These are phyloP conservation scores for Trypanosoma theileri DNA, from an alignment of 208 protist species.

Conservation along the genomic window DNA sequence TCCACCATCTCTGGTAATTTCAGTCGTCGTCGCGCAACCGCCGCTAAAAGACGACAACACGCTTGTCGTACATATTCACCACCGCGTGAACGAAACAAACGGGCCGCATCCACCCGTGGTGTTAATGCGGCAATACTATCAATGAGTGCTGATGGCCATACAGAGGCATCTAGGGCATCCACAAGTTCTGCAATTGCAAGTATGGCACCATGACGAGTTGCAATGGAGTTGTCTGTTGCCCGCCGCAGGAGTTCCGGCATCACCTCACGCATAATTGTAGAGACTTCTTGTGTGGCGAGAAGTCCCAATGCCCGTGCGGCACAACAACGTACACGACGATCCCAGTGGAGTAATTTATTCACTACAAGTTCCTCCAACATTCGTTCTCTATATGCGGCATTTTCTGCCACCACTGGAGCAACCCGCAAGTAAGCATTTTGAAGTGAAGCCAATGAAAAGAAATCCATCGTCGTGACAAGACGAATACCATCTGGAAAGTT, in stretches of 20 bases:
- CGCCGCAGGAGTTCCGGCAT: conserved; percentile 60
- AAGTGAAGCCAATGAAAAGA: conserved; percentile 94
- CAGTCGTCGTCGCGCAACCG: conserved; percentile 59
- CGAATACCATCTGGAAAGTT: conserved; percentile 97
- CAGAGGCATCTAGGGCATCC: conserved; percentile 35
- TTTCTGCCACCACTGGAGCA: conserved; percentile 60
- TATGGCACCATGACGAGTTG: conserved; percentile 91
- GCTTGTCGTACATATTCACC: conserved; percentile 92
- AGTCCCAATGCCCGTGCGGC: conserved; percentile 77
- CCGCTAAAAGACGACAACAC: conserved; percentile 86
- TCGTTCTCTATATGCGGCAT: conserved; percentile 69
- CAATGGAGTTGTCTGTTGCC: conserved; percentile 54
- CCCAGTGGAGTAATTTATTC: conserved; percentile 91
- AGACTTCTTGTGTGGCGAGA: conserved; percentile 47
- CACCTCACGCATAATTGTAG: conserved; percentile 24
- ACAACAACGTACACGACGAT: conserved; percentile 77
- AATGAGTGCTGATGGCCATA: conserved; percentile 39
- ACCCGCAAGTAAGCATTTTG: conserved; percentile 89
- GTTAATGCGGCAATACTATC: conserved; percentile 53
- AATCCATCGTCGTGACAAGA: conserved; percentile 96
- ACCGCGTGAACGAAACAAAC: conserved; percentile 94
- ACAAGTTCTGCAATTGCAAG: conserved; percentile 90
- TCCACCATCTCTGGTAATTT: conserved; percentile 63
- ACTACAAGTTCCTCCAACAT: conserved; percentile 90
- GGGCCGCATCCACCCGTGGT: conserved; percentile 82